Percentiles rank a stretch among this genome's conserved stretches.
Conservation (phyloP, 805 yeast species). For the Isabelozyma rhagii region DNA sequence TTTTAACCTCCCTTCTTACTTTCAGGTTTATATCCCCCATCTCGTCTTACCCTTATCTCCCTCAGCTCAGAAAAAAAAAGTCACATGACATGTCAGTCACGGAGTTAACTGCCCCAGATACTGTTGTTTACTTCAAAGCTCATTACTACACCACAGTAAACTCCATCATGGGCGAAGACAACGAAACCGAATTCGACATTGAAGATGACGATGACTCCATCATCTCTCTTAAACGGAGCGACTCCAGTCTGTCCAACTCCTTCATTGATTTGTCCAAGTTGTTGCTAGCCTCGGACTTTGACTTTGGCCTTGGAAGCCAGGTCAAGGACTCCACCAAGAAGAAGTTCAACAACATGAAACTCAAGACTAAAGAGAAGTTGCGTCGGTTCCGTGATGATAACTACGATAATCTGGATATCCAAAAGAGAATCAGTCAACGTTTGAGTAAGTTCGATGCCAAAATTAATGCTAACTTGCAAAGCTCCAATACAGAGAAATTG, state of each 20-base stretch:
- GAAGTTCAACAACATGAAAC: constrained; percentile 32
- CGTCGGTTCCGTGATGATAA: constrained; percentile 21
- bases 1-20: background rate
- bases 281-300: constrained; percentile 40
- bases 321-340: constrained; percentile 35
- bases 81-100: background rate
- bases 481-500: constrained; percentile 58
- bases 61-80: background rate
- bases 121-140: background rate
- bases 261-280: constrained; percentile 36
- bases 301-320: constrained; percentile 34
- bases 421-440: constrained; percentile 27
- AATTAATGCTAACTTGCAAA: constrained; percentile 30
- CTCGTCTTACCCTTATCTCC: background rate
- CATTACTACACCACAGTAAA: background rate
- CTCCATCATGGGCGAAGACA: background rate
- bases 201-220: background rate
- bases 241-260: constrained; percentile 24
- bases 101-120: background rate
- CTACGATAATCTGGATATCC: constrained; percentile 27
- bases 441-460: constrained; percentile 34
- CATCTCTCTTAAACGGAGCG: constrained; percentile 11
- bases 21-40: background rate
- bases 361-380: constrained; percentile 29
- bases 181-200: background rate